phyloP scores from a whole-genome alignment of 1,284 basidiomycete species.

The Puccinia polysora region DNA sequence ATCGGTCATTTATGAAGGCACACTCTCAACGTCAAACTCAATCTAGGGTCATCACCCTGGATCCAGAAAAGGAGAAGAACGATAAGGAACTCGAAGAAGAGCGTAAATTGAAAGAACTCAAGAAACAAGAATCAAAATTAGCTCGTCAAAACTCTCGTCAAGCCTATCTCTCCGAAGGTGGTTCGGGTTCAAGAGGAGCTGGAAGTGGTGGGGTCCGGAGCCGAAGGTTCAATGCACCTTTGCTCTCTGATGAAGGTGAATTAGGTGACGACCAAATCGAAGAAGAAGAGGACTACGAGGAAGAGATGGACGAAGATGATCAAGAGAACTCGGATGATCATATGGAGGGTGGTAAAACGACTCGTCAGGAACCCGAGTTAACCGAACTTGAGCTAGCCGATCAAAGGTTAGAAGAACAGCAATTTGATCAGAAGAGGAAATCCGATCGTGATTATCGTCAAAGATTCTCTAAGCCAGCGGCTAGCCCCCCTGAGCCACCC shows the following conservation, averaged over 20 bases:
- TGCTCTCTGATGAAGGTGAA: slow-evolving; percentile 43
- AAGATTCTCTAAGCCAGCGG: background rate
- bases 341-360: slow-evolving; percentile 17
- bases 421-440: slow-evolving; percentile 6
- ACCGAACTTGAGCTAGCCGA: slow-evolving; percentile 15
- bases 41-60: slow-evolving; percentile 66
- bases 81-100: slow-evolving; percentile 49
- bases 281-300: slow-evolving; percentile 45
- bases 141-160: background rate
- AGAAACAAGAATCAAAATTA: slow-evolving; percentile 20
- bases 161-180: slow-evolving; percentile 3
- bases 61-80: slow-evolving; percentile 40
- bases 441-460: background rate
- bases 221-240: slow-evolving; percentile 16
- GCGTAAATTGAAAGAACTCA: slow-evolving; percentile 47
- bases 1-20: slow-evolving; percentile 63
- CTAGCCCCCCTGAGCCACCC: background rate
- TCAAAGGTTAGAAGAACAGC: slow-evolving; percentile 24
- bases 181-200: background rate
- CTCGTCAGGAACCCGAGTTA: slow-evolving; percentile 20
- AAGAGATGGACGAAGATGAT: slow-evolving; percentile 40
- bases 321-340: slow-evolving; percentile 48
- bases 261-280: slow-evolving; percentile 44
- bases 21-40: slow-evolving; percentile 63
- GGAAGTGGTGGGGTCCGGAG: background rate